Conservation (phyloP, 1,284 basidiomycete genomes). For the Microbotryum saponariae region DNA sequence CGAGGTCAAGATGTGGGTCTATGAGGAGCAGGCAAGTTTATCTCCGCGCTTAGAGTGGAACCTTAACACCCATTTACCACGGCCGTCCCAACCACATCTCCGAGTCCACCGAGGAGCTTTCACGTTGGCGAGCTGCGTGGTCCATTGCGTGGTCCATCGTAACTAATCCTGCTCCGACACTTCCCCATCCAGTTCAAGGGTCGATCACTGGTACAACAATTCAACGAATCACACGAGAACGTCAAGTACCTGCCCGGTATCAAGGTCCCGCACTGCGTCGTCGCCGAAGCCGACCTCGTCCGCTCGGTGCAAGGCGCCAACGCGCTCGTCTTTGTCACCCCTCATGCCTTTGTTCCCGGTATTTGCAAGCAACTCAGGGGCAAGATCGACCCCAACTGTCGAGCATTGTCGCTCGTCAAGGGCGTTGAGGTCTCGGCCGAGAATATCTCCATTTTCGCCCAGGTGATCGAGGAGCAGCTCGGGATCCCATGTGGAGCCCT, state of each 20-base stretch:
- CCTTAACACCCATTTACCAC: too few relatives aligned
- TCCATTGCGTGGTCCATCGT: too few relatives aligned
- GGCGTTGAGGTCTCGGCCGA: constrained; percentile 49
- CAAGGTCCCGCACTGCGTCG: constrained; percentile 48
- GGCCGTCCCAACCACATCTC: neutral
- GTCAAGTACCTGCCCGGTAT: constrained; percentile 51
- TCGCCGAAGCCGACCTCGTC: constrained; percentile 47
- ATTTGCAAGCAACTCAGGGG: constrained; percentile 43
- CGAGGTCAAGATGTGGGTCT: constrained; percentile 50
- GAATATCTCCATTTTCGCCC: constrained; percentile 52
- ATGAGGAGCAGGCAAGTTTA: constrained; percentile 46
- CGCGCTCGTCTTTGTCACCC: constrained; percentile 51
- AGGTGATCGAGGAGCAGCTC: constrained; percentile 50
- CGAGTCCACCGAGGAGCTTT: neutral
- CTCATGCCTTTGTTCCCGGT: constrained; percentile 46
- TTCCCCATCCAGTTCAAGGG: neutral
- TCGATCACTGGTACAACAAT: constrained; percentile 2
- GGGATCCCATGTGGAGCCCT: constrained; percentile 49
- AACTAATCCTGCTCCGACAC: constrained; percentile 48
- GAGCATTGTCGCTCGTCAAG: constrained; percentile 49
- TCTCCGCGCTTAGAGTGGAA: neutral
- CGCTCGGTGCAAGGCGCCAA: constrained; percentile 51
- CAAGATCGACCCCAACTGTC: constrained; percentile 42
- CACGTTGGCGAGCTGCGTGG: too few relatives aligned
- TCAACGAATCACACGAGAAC: constrained; percentile 50